Evolutionary conservation across 176 grass and related monocot genomes (phyloP), one percentile per base, ranked within the genome.

Genomic region (Secale cereale): DNA sequence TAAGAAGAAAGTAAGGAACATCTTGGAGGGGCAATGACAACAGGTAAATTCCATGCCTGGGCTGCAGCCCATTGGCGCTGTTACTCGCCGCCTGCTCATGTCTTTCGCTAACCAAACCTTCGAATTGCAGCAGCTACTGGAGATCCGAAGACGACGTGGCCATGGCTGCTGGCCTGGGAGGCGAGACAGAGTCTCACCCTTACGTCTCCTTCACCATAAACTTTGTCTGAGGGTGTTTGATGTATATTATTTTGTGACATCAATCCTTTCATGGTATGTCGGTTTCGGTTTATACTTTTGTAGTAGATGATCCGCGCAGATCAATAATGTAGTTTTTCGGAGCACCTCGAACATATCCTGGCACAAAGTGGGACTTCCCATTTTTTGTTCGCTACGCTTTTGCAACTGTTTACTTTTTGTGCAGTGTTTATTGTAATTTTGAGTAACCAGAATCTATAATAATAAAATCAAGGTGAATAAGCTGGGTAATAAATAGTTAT

Each of bases 151-250:
- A 98, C 19, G 93, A 98, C 3, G 79, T 89, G 15, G 81, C 81
- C 0, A 13, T 95, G 16, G 83, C 90, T 69, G 93, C 90, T 59
- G 93, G 96, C 50, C 54, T 98, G 32, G 93, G 91, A 73, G 86
- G 97, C 62, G 97, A 98, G 90, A 65, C 86, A 2, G 96, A 98
- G 70, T 59, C 82, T 27, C 83, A 94, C 82, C 96, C 96, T 57
- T 98, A 98, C 13, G 96, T 98, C 14, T 98, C 96, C 32, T 98
- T 95, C 88, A 98, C 93, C n/a, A n/a, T n/a, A n/a, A n/a, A n/a
- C n/a, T n/a, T n/a, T n/a, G n/a, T n/a, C n/a, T n/a, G n/a, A n/a
- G n/a, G n/a, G n/a, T n/a, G n/a, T n/a, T n/a, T n/a, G n/a, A n/a
- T n/a, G n/a, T n/a, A n/a, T n/a, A n/a, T 90, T 90, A 87, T 40